Evolutionary conservation across 345 rosid species (phyloP).

Genomic region (Carallia pectinifolia): DNA sequence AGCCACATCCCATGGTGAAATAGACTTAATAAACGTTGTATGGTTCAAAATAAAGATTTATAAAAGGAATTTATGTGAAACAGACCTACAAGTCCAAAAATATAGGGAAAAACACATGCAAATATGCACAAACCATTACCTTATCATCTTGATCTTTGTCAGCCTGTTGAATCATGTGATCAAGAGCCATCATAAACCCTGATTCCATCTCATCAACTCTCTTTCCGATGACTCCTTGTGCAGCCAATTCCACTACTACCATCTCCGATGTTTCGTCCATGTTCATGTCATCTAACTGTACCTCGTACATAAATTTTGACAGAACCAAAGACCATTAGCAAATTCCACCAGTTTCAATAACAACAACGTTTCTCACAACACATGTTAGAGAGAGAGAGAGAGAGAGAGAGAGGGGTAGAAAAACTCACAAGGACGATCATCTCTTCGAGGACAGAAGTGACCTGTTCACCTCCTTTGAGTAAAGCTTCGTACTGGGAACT

Average conservation of each 20-base stretch:
- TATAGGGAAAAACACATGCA: no score
- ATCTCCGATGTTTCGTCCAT: conserved; percentile 88
- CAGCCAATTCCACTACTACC: conserved; percentile 86
- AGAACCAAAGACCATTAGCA: not conserved
- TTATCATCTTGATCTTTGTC: conserved; percentile 77
- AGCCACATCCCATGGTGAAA: no score
- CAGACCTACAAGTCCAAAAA: no score
- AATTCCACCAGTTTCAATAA: not conserved
- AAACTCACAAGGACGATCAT: conserved; percentile 70
- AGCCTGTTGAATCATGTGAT: conserved; percentile 88
- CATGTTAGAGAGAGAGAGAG: not conserved
- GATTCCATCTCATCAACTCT: conserved; percentile 94
- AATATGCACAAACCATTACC: conserved; percentile 32
- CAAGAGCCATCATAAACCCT: conserved; percentile 94
- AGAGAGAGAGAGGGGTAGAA: not conserved
- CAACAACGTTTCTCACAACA: not conserved
- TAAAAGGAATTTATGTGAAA: no score
- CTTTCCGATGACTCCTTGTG: conserved; percentile 92
- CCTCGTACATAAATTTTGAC: conserved; percentile 18
- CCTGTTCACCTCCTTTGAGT: conserved; percentile 95
- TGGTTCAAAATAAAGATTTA: no score
- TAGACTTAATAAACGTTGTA: no score
- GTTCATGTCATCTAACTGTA: conserved; percentile 77
- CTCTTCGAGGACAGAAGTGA: conserved; percentile 82
- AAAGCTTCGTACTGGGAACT: conserved; percentile 59